Evolutionary conservation across 441 rosid species (phyloP), one percentile per base, ranked within the genome.

Genomic region (Populus trichocarpa): DNA sequence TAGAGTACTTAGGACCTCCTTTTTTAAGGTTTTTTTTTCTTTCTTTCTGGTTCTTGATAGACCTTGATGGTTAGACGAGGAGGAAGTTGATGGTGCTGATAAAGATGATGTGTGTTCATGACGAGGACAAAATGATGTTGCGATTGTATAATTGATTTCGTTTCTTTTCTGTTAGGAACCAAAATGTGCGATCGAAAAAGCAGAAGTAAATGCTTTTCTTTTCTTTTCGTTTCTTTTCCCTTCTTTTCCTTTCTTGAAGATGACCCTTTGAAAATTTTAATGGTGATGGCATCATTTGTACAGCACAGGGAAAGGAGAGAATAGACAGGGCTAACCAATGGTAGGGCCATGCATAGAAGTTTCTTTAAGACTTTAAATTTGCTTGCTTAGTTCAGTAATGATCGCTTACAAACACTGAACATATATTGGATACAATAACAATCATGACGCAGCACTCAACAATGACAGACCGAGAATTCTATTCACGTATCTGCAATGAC

Each of bases 121-220:
- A 73, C 73, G 32, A 30, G 32, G 69, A 74, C 42, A 73, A 59
- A 80, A 75, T 22, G 69, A 65, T 79, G 79, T 77, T 77, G 72
- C 61, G 67, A 73, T 78, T 81, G 76, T 32, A 30, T 30, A 30
- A 66, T 25, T 76, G 68, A 42, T 50, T 75, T 69, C 71, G 22
- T 75, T 75, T 75, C 30, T 81, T 81, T 30, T 30, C 32, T 81
- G 69, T 81, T 78, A 69, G 78, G 67, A 78, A 69, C 50, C 70
- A 20, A 38, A 72, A 50, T 50, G 72, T 16, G 61, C 75, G 78
- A 26, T 5, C 6, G 38, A 35, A 35, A 35, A 53, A 53, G 18
- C 61, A 38, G 69, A 70, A 78, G 75, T 22, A 67, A 78, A 71
- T 80, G 73, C 66, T 65, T 75, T 67, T 5, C 42, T 4, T 71